Base-by-base conservation (phyloP, 2,329 filamentous ascomycete species). In the Byssothecium circinans region DNA sequence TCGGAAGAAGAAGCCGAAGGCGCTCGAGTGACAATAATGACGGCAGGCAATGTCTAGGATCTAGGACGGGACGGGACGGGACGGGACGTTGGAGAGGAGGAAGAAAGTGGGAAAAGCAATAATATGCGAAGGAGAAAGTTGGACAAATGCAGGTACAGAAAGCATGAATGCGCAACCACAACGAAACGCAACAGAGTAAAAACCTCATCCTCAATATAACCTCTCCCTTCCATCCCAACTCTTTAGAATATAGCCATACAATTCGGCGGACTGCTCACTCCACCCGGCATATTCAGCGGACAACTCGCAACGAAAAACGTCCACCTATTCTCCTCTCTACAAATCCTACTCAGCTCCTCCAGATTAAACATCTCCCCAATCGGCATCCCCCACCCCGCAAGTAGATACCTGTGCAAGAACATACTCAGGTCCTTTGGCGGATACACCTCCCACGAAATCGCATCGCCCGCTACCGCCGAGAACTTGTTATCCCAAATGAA, bases 301-400 rank as follows among this genome's bases (percentile, higher is more conserved):
- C 60, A 60, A 45, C 69, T 74, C 4, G 75, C 73, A 25, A 78
- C 55, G 41, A 78, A 66, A 54, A 78, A 78, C 1, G 62, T 69
- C 58, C 72, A 77, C 37, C 72, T 54, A n/a, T 61, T 52, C 52
- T 67, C 49, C 52, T 61, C 66, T 48, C 59, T 52, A 47, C 74
- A 76, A 18, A 68, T 56, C 49, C 72, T 62, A 1, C 65, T 63
- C 47, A 78, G 49, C 1, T 51, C 74, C 45, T 79, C 75, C n/a
- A 85, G 65, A 43, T 66, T 63, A 35, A 67, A 65, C 59, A 67
- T 60, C 41, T 68, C 61, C 4, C 64, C 62, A 36, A 68, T 61
- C n/a, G 65, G 65, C 69, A 78, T 69, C 0, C 79, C 78, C 77
- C 78, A 81, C 0, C 77, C 76, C 0, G 73, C 75, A 2, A 62